Evolutionary conservation across 495 filamentous ascomycete species (phyloP), one percentile per base, ranked within the genome.

Genomic region (Penicillium flavigenum): DNA sequence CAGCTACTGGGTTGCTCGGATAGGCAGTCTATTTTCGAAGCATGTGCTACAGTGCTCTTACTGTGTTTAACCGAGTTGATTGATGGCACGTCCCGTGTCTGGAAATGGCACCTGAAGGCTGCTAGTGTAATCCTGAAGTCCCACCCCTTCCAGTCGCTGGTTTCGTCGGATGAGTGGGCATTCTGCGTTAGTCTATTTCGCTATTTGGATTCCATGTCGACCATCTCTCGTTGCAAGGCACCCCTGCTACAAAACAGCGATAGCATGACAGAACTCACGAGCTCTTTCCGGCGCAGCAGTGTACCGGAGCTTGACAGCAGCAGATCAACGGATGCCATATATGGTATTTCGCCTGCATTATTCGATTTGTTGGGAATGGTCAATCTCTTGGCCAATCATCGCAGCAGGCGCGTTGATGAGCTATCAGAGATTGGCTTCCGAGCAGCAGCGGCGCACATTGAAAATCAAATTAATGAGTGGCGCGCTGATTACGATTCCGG

Each of bases 91-190:
- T 71, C 68, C 1, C 49, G 54, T 26, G 63, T 59, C 0, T 71
- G 68, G 68, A 68, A 66, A 58, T 71, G 65, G 68, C 68, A 71
- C 47, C 44, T 71, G 45, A 69, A 69, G 51, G 68, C 63, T 5
- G 67, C 67, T 17, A 63, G 64, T 47, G 56, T 64, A 4, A 64
- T 70, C n/a, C 51, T 70, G 16, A 65, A 59, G 32, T 65, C 67
- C 0, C 55, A 55, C 1, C 58, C 60, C n/a, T 59, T 62, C 9
- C 53, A 61, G 17, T 43, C 56, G 1, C 47, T 65, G 5, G 56
- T 58, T 16, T 57, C 63, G 12, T 56, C 54, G 1, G 50, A 57
- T 51, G 60, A 71, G 32, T 63, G 59, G 49, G 50, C 32, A 1
- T 71, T 71, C 22, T 71, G 66, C 42, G 56, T 69, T 6, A 63